Evolutionary conservation across 2,329 filamentous ascomycete species (phyloP).

Genomic region (Nemania sp.): DNA sequence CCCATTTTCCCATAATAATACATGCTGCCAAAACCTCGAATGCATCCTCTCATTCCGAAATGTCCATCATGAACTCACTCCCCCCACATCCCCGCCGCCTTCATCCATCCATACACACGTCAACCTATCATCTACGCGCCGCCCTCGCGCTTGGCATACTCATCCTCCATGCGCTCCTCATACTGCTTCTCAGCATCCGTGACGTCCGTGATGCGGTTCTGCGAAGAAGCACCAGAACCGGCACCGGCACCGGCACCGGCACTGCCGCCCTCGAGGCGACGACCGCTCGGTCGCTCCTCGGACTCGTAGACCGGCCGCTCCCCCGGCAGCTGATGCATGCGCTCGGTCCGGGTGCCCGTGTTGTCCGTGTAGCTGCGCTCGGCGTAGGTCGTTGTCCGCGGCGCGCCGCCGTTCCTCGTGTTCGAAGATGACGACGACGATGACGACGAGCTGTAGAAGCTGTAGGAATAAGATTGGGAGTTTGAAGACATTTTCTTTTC

Average conservation of each 20-base stretch:
- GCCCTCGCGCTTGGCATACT: conserved; percentile 22
- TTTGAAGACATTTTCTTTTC: conserved; percentile 9
- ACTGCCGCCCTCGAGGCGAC: conserved; percentile 2
- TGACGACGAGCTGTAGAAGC: conserved; percentile 25
- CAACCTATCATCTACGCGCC: conserved; percentile 6
- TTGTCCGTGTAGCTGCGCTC: conserved; percentile 27
- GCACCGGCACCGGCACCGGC: neutral
- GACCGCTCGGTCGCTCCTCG: neutral
- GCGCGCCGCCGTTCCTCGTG: conserved; percentile 20
- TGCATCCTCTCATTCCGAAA: too few species aligned
- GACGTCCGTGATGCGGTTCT: conserved; percentile 27
- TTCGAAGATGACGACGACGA: conserved; percentile 19
- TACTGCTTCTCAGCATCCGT: conserved; percentile 15
- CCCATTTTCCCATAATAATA: too few species aligned
- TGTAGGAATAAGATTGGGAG: conserved; percentile 27
- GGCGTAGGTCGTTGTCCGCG: conserved; percentile 19
- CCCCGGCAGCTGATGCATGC: conserved; percentile 23
- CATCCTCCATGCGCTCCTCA: conserved; percentile 19
- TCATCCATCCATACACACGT: neutral
- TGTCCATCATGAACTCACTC: too few species aligned
- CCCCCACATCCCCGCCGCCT: neutral
- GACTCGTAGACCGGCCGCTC: conserved; percentile 27
- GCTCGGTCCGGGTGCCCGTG: conserved; percentile 22
- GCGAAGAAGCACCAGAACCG: neutral
- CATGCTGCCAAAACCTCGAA: too few species aligned